A percentile compares a stretch with the other conserved stretches of the same genome.
These are phyloP conservation scores for Talaromyces verruculosus DNA, from an alignment of 2,329 filamentous ascomycete genomes.

Conservation along the genomic window DNA sequence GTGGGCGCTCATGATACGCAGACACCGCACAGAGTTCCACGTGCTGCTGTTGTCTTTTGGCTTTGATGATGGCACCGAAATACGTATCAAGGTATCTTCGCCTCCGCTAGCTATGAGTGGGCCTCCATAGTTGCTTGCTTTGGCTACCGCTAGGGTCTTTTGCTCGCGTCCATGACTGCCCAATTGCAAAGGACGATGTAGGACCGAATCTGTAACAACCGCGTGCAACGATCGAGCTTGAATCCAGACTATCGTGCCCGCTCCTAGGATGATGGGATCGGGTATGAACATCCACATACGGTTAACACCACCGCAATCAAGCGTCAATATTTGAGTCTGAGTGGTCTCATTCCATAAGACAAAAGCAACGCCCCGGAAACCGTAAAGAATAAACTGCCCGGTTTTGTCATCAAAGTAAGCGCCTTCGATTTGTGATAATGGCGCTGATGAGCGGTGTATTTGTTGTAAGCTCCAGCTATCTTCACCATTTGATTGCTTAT, in stretches of 20 bases:
- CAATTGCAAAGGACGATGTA: slow-evolving; percentile 55
- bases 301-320: slow-evolving; percentile 84
- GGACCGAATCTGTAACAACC: slow-evolving; percentile 40
- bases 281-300: slow-evolving; percentile 66
- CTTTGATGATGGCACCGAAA: slow-evolving; percentile 50
- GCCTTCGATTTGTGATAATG: slow-evolving; percentile 74
- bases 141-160: slow-evolving; percentile 58
- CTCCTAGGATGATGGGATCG: slow-evolving; percentile 28
- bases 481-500: slow-evolving; percentile 11
- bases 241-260: slow-evolving; percentile 65
- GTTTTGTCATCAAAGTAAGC: slow-evolving; percentile 57
- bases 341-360: slow-evolving; percentile 75
- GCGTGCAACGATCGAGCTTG: slow-evolving; percentile 61
- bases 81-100: slow-evolving; percentile 72
- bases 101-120: slow-evolving; percentile 64
- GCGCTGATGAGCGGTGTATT: slow-evolving; percentile 66
- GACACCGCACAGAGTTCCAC: slow-evolving; percentile 47
- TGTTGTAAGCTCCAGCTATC: slow-evolving; percentile 46
- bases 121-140: slow-evolving; percentile 11
- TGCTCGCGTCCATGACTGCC: slow-evolving; percentile 89
- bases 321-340: slow-evolving; percentile 66
- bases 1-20: slow-evolving; percentile 72
- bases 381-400: slow-evolving; percentile 68
- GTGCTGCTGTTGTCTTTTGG: slow-evolving; percentile 15
- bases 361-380: slow-evolving; percentile 78